Evolutionary conservation across 2,329 filamentous ascomycete genomes (phyloP).

Genomic region (Raffaelea arxii): DNA sequence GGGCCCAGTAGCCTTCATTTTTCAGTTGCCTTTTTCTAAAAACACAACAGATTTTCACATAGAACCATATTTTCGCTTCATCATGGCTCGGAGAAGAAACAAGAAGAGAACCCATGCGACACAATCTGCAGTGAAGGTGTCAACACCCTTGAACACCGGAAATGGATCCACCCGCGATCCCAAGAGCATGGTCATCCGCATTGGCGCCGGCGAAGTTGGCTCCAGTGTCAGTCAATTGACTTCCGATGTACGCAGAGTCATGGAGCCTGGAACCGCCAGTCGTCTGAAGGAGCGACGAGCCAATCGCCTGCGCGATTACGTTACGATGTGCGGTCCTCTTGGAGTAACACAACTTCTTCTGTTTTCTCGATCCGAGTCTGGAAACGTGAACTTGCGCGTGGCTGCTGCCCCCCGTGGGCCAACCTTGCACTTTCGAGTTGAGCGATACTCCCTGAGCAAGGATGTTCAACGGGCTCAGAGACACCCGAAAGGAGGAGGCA

Average conservation of each 20-base stretch:
- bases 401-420: conserved; percentile 83
- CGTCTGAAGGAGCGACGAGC: conserved; percentile 80
- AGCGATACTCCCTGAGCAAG: conserved; percentile 89
- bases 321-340: conserved; percentile 88
- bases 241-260: conserved; percentile 81
- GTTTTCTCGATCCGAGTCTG: conserved; percentile 80
- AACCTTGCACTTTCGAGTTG: conserved; percentile 87
- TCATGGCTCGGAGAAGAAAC: conserved; percentile 69
- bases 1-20: too few species aligned
- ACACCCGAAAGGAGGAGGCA: conserved; percentile 70
- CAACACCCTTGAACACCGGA: conserved; percentile 41
- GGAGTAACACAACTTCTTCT: conserved; percentile 88
- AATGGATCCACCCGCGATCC: conserved; percentile 61
- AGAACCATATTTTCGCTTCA: too few species aligned
- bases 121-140: conserved; percentile 43
- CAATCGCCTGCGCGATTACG: conserved; percentile 85
- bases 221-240: conserved; percentile 85
- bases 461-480: conserved; percentile 79
- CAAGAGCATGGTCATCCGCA: conserved; percentile 97
- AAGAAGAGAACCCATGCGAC: conserved; percentile 86
- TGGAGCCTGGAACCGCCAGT: conserved; percentile 90
- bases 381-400: conserved; percentile 87
- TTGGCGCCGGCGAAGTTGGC: conserved; percentile 88
- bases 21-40: too few species aligned
- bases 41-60: too few species aligned